Base-by-base conservation (phyloP, 257 asterid species). In the Cruciata laevipes region DNA sequence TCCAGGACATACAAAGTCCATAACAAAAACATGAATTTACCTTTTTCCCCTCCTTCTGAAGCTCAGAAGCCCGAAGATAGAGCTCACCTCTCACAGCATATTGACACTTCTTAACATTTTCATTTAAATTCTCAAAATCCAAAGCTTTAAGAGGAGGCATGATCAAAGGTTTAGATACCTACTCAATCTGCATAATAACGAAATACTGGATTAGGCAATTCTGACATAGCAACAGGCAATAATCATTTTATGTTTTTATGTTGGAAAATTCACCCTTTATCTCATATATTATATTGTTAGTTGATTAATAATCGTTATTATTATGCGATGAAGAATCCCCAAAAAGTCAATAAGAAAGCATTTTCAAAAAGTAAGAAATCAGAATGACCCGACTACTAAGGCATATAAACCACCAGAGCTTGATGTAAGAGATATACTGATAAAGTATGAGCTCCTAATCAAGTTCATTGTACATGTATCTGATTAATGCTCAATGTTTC, bases 51-150 rank as follows among this genome's bases (percentile, higher is more conserved):
- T 95, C 97, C 78, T 89, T 95, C 82, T 95, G 99, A 83, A 95
- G 97, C 83, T 95, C 98, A 69, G 99, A 86, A 74, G 99, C 99
- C 53, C 97, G 96, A 71, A 95, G 99, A 82, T 95, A 95, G 75
- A 95, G 89, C 85, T 95, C 99, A 27, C 99, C 99, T 68, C 99
- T 86, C 73, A 95, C 98, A 67, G 99, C 98, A 77, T 95, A 95
- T 76, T 95, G 98, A 63, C 97, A 89, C 78, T 84, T 91, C 90
- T 95, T 91, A 56, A 95, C 93, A 71, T 95, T 95, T 77, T 90
- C 97, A 57, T 91, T 95, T 93, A 95, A 74, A 69, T 91, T 91
- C 59, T 95, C 98, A 53, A 87, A 91, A 76, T 95, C 97, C 78
- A 94, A 61, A 66, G 97, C 71, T 82, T 78, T 88, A 42, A 47